phyloP scores from a whole-genome alignment of 2,329 filamentous ascomycete genomes.

The Metarhizium guizhouense region DNA sequence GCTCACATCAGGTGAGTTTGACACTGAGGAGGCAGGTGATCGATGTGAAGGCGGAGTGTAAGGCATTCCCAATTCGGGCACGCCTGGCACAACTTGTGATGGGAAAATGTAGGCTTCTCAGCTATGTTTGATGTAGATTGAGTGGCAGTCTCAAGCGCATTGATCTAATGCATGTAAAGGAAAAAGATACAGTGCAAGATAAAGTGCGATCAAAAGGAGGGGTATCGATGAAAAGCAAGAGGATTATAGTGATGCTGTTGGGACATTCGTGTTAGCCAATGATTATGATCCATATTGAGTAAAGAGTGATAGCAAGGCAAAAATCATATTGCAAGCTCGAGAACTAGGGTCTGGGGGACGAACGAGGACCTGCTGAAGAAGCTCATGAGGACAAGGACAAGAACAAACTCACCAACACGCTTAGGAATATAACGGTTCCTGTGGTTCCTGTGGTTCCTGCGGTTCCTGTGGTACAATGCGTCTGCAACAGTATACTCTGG shows the following conservation, averaged over 20 bases:
- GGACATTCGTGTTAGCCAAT: neutral
- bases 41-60: constrained; percentile 72
- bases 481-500: constrained; percentile 16
- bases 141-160: neutral
- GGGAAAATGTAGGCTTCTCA: neutral
- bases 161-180: constrained; percentile 1
- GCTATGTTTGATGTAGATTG: neutral
- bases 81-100: constrained; percentile 10
- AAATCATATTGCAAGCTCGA: neutral
- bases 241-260: neutral
- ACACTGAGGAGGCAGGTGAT: constrained; percentile 51
- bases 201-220: neutral
- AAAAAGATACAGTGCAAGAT: neutral
- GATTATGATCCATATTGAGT: neutral
- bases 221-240: neutral
- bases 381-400: neutral
- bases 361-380: neutral
- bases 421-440: neutral
- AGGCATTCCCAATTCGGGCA: constrained; percentile 55
- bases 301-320: constrained; percentile 1
- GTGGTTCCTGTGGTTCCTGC: too few relatives aligned
- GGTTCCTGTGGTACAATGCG: neutral
- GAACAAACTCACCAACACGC: constrained; percentile 1
- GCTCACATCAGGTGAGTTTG: constrained; percentile 47
- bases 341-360: neutral